phyloP scores from a whole-genome alignment of 163 green algal species.

The Scenedesmus sp. region DNA sequence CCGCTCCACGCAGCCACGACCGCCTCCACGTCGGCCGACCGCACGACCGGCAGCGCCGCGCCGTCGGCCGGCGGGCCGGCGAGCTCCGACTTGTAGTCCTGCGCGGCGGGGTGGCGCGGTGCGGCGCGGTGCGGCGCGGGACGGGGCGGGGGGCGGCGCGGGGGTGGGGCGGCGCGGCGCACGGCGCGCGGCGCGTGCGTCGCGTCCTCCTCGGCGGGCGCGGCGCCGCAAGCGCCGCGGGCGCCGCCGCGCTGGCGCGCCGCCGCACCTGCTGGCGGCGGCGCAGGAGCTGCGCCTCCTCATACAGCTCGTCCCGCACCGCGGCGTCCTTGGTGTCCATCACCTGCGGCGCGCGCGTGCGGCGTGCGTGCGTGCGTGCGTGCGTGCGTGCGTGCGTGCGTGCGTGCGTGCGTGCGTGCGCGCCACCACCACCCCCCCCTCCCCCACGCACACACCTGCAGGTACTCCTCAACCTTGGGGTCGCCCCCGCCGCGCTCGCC shows the following conservation, averaged over 20 bases:
- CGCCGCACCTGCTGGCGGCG: constrained; percentile 55
- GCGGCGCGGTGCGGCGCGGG: too few relatives aligned
- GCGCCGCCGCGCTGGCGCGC: too few relatives aligned
- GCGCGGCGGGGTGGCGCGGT: too few relatives aligned
- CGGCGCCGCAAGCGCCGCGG: too few relatives aligned
- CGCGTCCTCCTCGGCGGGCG: too few relatives aligned
- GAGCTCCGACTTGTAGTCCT: constrained; percentile 69
- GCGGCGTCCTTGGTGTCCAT: constrained; percentile 79
- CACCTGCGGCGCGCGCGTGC: constrained; percentile 53
- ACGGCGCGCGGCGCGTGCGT: too few relatives aligned
- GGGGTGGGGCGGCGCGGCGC: too few relatives aligned
- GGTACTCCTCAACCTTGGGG: constrained; percentile 59
- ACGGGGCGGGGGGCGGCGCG: too few relatives aligned
- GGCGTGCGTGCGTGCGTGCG: too few relatives aligned
- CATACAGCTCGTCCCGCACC: constrained; percentile 76
- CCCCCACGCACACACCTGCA: constrained; percentile 55
- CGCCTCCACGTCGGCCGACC: constrained; percentile 81
- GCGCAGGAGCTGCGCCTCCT: constrained; percentile 85
- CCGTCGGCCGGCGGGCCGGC: constrained; percentile 49
- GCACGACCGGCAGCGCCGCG: constrained; percentile 71
- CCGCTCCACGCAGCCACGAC: constrained; percentile 88
- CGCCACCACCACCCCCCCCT: background rate
- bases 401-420: constrained; percentile 1
- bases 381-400: background rate
- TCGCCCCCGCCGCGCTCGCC: too few relatives aligned